These are phyloP conservation scores for Aspergillus cejpii DNA, from an alignment of 2,329 filamentous ascomycete genomes.

Conservation along the genomic window DNA sequence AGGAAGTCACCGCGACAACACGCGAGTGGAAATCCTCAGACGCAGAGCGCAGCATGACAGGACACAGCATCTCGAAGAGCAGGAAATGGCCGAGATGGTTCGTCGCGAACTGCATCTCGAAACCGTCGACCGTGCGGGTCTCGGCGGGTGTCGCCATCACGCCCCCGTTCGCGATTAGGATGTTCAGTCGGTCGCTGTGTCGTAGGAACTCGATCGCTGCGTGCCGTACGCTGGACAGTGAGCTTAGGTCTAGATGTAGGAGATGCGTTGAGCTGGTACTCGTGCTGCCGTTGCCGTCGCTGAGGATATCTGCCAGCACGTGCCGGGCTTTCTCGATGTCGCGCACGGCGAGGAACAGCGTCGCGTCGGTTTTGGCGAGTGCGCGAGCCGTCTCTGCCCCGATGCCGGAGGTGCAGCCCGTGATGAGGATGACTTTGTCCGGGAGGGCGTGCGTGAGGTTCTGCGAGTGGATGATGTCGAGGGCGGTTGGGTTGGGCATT, in stretches of 20 bases:
- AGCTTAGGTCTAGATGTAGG: slow-evolving; percentile 30
- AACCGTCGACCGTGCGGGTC: slow-evolving; percentile 20
- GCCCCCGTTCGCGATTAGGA: slow-evolving; percentile 12
- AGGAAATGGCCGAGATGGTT: slow-evolving; percentile 32
- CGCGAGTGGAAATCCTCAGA: slow-evolving; percentile 40
- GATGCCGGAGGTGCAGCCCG: slow-evolving; percentile 36
- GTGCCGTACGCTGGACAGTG: slow-evolving; percentile 27
- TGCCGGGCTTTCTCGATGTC: slow-evolving; percentile 30
- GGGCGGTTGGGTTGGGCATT: neutral
- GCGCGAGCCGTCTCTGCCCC: slow-evolving; percentile 38
- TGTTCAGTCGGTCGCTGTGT: slow-evolving; percentile 3
- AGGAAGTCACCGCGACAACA: slow-evolving; percentile 43
- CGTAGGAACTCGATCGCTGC: slow-evolving; percentile 5
- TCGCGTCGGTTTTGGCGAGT: slow-evolving; percentile 34
- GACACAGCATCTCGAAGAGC: slow-evolving; percentile 27
- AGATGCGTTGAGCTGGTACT: slow-evolving; percentile 23
- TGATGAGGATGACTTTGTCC: slow-evolving; percentile 30
- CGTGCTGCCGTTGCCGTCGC: neutral
- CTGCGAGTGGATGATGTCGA: neutral
- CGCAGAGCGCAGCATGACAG: slow-evolving; percentile 8
- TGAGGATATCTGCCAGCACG: slow-evolving; percentile 20
- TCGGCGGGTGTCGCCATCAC: slow-evolving; percentile 7
- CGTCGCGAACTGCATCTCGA: slow-evolving; percentile 32
- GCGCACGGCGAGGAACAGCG: slow-evolving; percentile 33
- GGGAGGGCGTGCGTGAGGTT: neutral